Base-by-base conservation (phyloP, 2,329 filamentous ascomycete species). In the Arthrobotrys megalospora region DNA sequence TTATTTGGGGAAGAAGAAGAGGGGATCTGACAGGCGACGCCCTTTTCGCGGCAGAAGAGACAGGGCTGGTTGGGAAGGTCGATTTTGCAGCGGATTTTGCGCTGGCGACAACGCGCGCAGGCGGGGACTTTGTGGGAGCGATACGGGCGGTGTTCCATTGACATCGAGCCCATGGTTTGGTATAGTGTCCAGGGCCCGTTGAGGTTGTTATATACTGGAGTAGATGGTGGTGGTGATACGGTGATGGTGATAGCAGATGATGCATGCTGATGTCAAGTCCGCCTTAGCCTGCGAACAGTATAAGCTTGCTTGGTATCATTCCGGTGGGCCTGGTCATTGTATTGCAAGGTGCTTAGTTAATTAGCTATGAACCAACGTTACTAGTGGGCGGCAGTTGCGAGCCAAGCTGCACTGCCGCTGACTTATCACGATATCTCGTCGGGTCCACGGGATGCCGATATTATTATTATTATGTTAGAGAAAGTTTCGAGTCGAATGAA, bases 81-180 rank as follows among this genome's bases (percentile, higher is more conserved):
- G 32, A 89, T 86, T 16, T 88, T 89, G 82, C 89, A 91, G 80
- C 89, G 86, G 1, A 88, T 89, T 82, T 90, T 90, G 76, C 89
- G 86, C 76, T 87, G 87, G 66, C 89, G 86, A 81, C 89, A 91
- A 12, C 88, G 84, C 65, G 88, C 84, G 83, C 89, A 91, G 7
- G 89, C 89, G 62, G 89, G 88, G 45, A 88, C 87, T 77, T 89
- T 86, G 83, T 90, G 89, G 6, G 89, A 90, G 76, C 89, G 85
- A 81, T 90, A 90, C 2, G 89, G 89, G 52, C 89, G 85, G 63
- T 79, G 80, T 70, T 80, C 62, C 43, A 78, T 78, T 10, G 67
- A 65, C 55, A 73, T 73, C 32, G 67, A 69, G n/a, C 48, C 45
- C 63, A 76, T 76, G 24, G 21, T 11, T 52, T 32, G n/a, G n/a